Evolutionary conservation across 164 flowering plant species (phyloP), one percentile per base, ranked within the genome.

Genomic region (Sextonia rubra): DNA sequence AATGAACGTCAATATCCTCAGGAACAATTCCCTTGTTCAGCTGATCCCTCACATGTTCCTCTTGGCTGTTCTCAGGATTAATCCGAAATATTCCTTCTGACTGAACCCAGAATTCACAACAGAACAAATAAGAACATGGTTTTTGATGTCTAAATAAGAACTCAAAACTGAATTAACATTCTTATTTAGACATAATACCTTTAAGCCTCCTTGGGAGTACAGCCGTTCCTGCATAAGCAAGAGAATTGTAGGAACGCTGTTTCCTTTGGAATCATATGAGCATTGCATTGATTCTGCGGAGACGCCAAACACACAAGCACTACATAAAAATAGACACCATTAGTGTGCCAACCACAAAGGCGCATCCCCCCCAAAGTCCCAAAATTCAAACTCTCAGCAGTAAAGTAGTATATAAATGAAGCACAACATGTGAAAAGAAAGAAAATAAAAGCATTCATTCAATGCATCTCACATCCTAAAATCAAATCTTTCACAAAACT

Each of bases 21-120:
- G 98, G 98, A 47, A 95, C 97, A 75, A 84, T 86, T 32, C 99
- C 98, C 73, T 87, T 79, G 78, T 95, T 93, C 70, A 95, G 83
- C 83, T 90, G 94, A 71, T 87, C 89, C 76, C 99, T 89, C 47
- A 93, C 97, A 71, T 84, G 83, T 79, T 93, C 93, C 79, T 95
- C 99, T 74, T 93, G 80, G 80, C 96, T 83, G 81, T 95, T 95
- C 77, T 95, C 99, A 0, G 99, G 93, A 82, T 91, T 95, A 61
- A 95, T 93, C 11, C 99, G 84, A 74, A 95, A 95, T 75, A 95
- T 89, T 47, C 99, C 99, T 84, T 95, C 99, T 0, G 99, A 92
- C 99, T 95, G 64, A 48, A 26, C 64, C 67, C 60, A n/a, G 37
- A 55, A 47, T 29, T 26, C 27, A 72, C 67, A 65, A 47, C 18